Base-by-base conservation (phyloP, 2,329 filamentous ascomycete species). In the Huntiella moniliformis region DNA sequence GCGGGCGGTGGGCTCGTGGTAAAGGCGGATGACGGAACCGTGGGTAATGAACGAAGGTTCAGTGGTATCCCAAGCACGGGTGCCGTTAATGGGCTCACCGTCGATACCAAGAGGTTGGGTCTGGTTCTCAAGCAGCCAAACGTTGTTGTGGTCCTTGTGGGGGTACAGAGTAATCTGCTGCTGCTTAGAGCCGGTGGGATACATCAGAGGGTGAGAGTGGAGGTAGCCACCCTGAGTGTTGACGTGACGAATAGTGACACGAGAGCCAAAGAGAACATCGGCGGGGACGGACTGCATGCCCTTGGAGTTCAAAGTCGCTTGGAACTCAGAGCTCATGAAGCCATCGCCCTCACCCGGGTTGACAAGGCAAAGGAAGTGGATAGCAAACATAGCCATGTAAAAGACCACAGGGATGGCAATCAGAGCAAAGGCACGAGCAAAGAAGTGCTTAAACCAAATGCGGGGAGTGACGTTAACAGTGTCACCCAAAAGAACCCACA, bases 261-360 rank as follows among this genome's bases (percentile, higher is more conserved):
- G 76, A 60, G 86, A 93, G 50, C 91, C 91, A 56, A 91, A 80
- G 22, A 82, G 79, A 49, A 98, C 81, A 63, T 98, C 87, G 28
- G 83, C 91, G 2, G 91, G 81, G 4, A 93, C 86, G 61, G 93
- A 86, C 59, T 85, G 79, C 91, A 98, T 98, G 45, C 75, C 79
- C 69, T 96, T 98, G 56, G 78, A 87, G 66, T 96, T 98, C 53
- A 98, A 70, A 2, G 91, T 96, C 31, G 91, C 82, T 66, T 98
- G 91, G 68, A 98, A 98, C 59, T 98, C 91, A 46, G 88, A 94
- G 58, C 87, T 95, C 91, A 98, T 98, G 69, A 98, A 98, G 46
- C 91, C 91, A 62, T 98, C 91, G 46, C 91, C 91, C 44, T 98
- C 91, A 50, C 91, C 91, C 22, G 91, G 91, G 64, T 98, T 98